Evolutionary conservation across 805 yeast species (phyloP).

Genomic region (Ogataea methylovora): DNA sequence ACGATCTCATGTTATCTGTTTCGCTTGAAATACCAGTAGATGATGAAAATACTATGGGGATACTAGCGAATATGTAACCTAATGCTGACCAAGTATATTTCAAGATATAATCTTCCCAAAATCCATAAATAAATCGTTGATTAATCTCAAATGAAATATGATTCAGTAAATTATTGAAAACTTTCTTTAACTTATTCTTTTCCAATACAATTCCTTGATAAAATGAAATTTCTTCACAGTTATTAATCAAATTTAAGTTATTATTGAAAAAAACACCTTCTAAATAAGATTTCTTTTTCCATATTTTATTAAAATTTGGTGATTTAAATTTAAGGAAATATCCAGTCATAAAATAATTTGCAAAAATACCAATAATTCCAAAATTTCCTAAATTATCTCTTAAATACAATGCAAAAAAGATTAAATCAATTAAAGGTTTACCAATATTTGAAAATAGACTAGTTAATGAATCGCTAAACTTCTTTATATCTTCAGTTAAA

Average conservation of each 20-base stretch:
- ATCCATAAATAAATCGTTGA: slow-evolving; percentile 62
- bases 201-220: slow-evolving; percentile 85
- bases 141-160: slow-evolving; percentile 29
- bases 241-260: slow-evolving; percentile 76
- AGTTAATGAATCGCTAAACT: slow-evolving; percentile 75
- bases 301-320: slow-evolving; percentile 77
- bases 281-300: slow-evolving; percentile 64
- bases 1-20: slow-evolving; percentile 71
- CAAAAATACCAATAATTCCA: slow-evolving; percentile 77
- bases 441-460: slow-evolving; percentile 84
- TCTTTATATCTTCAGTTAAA: slow-evolving; percentile 75
- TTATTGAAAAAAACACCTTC: slow-evolving; percentile 88
- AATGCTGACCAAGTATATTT: slow-evolving; percentile 93
- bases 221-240: slow-evolving; percentile 90
- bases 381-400: slow-evolving; percentile 79
- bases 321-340: slow-evolving; percentile 61
- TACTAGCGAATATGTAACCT: slow-evolving; percentile 85
- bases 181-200: slow-evolving; percentile 50
- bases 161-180: slow-evolving; percentile 45
- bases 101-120: slow-evolving; percentile 78
- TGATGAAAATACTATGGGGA: slow-evolving; percentile 69
- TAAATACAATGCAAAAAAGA: slow-evolving; percentile 76
- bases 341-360: slow-evolving; percentile 78
- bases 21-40: slow-evolving; percentile 16
- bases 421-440: slow-evolving; percentile 81